A percentile compares a stretch with the other conserved stretches of the same genome.
Evolutionary conservation across 2,329 filamentous ascomycete genomes (phyloP).

Genomic region (Sporothrix sp.): DNA sequence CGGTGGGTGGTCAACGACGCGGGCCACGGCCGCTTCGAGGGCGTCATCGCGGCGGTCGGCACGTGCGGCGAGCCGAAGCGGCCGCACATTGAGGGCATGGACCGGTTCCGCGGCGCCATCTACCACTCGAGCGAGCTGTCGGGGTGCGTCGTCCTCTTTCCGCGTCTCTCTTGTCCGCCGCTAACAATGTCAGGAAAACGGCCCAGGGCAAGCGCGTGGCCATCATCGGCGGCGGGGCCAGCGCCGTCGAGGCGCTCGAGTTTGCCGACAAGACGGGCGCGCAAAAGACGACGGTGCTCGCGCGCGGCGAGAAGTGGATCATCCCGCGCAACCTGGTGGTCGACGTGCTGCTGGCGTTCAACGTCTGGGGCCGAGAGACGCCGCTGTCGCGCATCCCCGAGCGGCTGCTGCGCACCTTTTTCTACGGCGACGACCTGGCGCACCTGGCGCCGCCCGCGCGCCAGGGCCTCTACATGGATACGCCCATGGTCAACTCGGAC

Average conservation of each 20-base stretch:
- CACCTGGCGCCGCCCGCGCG: constrained; percentile 62
- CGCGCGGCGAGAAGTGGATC: constrained; percentile 77
- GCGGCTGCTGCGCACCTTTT: constrained; percentile 61
- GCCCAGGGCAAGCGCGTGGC: constrained; percentile 66
- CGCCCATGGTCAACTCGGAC: constrained; percentile 79
- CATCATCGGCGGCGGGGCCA: constrained; percentile 70
- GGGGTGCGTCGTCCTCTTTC: constrained; percentile 30
- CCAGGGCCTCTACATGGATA: constrained; percentile 71
- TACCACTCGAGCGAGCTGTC: constrained; percentile 69
- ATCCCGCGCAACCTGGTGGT: constrained; percentile 71
- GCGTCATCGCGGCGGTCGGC: constrained; percentile 67
- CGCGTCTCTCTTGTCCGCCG: background rate
- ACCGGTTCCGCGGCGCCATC: constrained; percentile 60
- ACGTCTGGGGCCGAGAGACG: constrained; percentile 71
- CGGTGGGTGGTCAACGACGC: constrained; percentile 71
- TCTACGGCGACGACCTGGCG: constrained; percentile 65
- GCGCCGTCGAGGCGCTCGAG: constrained; percentile 72
- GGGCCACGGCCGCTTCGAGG: constrained; percentile 64
- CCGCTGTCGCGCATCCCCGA: constrained; percentile 70
- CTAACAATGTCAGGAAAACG: constrained; percentile 37
- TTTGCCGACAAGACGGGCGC: constrained; percentile 62
- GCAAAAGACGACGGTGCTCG: constrained; percentile 59
- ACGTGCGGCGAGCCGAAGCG: constrained; percentile 70
- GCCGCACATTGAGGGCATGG: constrained; percentile 59
- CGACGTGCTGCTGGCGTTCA: constrained; percentile 63